phyloP scores from a whole-genome alignment of 495 filamentous ascomycete species.

The Neurospora sublineolata region DNA sequence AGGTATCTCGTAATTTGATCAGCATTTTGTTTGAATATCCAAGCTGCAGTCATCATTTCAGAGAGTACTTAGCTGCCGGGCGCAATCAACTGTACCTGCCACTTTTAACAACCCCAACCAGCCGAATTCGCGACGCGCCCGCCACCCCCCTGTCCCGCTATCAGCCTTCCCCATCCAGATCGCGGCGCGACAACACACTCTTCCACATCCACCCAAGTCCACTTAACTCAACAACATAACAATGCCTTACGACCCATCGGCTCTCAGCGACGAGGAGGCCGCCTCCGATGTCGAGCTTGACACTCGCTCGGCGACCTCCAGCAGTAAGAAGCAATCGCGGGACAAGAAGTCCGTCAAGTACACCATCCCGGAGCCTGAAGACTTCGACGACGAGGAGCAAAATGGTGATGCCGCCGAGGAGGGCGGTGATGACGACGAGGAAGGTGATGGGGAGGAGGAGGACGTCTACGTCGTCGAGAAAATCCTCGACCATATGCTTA shows the following conservation, averaged over 20 bases:
- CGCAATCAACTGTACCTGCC: no score
- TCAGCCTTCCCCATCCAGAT: no score
- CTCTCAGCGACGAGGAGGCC: slow-evolving; percentile 31
- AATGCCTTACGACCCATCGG: slow-evolving; percentile 6
- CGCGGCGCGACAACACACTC: no score
- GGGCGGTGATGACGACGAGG: slow-evolving; percentile 25
- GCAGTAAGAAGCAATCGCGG: slow-evolving; percentile 13
- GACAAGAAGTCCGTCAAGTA: slow-evolving; percentile 11
- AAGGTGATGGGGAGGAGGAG: slow-evolving; percentile 29
- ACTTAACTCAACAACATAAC: no score
- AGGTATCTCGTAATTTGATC: no score
- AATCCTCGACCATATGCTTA: slow-evolving; percentile 42
- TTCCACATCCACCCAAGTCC: no score
- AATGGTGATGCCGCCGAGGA: slow-evolving; percentile 16
- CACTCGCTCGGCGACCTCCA: neutral
- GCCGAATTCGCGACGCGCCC: no score
- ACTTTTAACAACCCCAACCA: no score
- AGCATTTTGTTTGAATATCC: no score
- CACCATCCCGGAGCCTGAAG: slow-evolving; percentile 4
- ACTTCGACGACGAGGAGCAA: slow-evolving; percentile 14
- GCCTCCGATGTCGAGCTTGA: slow-evolving; percentile 20
- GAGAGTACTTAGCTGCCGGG: no score
- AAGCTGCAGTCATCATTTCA: no score
- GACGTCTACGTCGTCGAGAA: slow-evolving; percentile 44
- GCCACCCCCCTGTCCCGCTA: no score